phyloP scores from a whole-genome alignment of 2,329 filamentous ascomycete genomes.

The Talaromyces sp. region DNA sequence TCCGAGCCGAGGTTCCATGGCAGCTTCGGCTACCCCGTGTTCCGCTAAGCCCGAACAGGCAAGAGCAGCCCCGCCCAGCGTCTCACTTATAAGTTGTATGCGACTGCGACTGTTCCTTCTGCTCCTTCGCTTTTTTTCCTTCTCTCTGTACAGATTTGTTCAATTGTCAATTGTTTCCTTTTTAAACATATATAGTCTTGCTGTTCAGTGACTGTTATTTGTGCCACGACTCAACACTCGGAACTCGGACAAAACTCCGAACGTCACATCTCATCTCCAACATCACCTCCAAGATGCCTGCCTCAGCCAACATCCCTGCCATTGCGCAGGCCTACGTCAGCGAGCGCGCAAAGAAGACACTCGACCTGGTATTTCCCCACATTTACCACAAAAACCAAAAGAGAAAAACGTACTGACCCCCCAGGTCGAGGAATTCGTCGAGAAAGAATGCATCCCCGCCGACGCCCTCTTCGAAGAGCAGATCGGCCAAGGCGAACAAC shows the following conservation, averaged over 20 bases:
- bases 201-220: neutral
- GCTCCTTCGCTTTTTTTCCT: neutral
- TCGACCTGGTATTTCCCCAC: constrained; percentile 57
- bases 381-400: neutral
- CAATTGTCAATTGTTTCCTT: neutral
- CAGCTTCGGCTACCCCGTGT: constrained; percentile 6
- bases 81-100: neutral
- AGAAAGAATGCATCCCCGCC: constrained; percentile 87
- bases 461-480: constrained; percentile 76
- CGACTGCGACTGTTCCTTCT: neutral
- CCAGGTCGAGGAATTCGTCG: constrained; percentile 87
- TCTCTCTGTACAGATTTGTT: neutral
- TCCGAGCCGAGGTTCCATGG: constrained; percentile 4
- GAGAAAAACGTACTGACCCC: neutral
- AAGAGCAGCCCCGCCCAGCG: neutral
- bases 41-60: constrained; percentile 5
- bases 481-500: constrained; percentile 65
- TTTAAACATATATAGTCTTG: neutral
- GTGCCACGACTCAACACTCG: neutral
- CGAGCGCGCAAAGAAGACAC: constrained; percentile 73
- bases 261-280: neutral
- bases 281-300: constrained; percentile 38
- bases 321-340: constrained; percentile 64
- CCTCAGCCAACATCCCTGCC: constrained; percentile 49
- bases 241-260: neutral